Conservation (phyloP, 129 eudicot genomes). For the Oenanthe sinensis region DNA sequence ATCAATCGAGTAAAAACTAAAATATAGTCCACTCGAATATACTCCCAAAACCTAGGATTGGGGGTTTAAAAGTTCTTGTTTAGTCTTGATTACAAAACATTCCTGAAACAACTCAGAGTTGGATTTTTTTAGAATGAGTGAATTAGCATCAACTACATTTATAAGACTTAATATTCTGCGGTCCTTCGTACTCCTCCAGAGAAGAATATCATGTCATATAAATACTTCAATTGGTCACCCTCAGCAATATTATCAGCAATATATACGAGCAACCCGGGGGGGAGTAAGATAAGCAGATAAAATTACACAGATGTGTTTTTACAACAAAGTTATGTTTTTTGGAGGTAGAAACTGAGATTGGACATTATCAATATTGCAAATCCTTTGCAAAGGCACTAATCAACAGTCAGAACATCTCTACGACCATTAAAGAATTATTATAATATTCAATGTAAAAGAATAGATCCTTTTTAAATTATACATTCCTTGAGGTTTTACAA, state of each 20-base stretch:
- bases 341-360: neutral
- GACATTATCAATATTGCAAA: neutral
- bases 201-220: neutral
- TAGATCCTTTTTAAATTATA: neutral
- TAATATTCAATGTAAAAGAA: neutral
- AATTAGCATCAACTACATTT: neutral
- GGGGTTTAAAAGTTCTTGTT: neutral
- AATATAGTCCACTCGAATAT: too few species aligned
- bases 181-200: neutral
- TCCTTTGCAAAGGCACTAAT: neutral
- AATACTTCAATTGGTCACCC: neutral
- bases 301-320: neutral
- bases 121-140: neutral
- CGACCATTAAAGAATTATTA: neutral
- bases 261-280: neutral
- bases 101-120: neutral
- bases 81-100: neutral
- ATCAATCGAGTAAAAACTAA: too few species aligned
- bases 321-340: neutral
- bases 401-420: neutral
- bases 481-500: neutral
- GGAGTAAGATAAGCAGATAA: neutral
- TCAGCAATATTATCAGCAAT: neutral
- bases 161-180: neutral
- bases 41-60: neutral